These are phyloP conservation scores for Tetrapisispora phaffii DNA, from an alignment of 805 yeast genomes.

Conservation along the genomic window DNA sequence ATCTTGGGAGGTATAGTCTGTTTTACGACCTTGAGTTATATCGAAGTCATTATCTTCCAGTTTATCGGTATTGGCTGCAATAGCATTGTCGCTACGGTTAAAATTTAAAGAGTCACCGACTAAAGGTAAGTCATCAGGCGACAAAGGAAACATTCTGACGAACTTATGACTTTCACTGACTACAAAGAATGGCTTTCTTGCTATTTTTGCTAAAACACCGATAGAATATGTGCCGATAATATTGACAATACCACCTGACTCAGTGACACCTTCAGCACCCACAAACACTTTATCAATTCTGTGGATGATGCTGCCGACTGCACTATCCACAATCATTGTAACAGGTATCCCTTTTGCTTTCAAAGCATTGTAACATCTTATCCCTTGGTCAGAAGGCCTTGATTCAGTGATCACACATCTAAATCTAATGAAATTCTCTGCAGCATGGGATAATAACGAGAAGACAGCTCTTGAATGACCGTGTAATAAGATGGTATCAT, in stretches of 20 bases:
- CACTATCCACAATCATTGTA: conserved; percentile 78
- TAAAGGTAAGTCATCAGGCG: conserved; percentile 82
- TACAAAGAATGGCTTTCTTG: conserved; percentile 88
- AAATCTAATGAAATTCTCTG: conserved; percentile 68
- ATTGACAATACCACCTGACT: conserved; percentile 95
- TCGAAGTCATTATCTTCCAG: not conserved
- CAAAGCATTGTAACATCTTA: conserved; percentile 57
- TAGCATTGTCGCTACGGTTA: conserved; percentile 13
- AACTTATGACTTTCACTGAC: conserved; percentile 93
- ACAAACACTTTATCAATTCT: conserved; percentile 87
- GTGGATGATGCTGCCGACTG: conserved; percentile 86
- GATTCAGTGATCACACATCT: conserved; percentile 90
- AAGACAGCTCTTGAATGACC: conserved; percentile 86
- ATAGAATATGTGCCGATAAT: conserved; percentile 91
- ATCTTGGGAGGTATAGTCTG: conserved; percentile 94
- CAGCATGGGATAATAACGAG: conserved; percentile 66
- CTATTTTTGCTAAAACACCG: conserved; percentile 82
- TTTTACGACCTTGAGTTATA: conserved; percentile 37
- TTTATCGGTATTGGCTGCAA: conserved; percentile 1
- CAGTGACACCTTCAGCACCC: conserved; percentile 99
- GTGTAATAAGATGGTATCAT: conserved; percentile 82
- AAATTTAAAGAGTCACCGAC: conserved; percentile 41
- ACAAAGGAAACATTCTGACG: conserved; percentile 88
- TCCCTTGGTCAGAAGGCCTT: conserved; percentile 71
- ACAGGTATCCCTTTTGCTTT: conserved; percentile 74